A percentile compares a stretch with the other conserved stretches of the same genome.
These are phyloP conservation scores for Epichloe sp. DNA, from an alignment of 2,329 filamentous ascomycete genomes.

Conservation along the genomic window DNA sequence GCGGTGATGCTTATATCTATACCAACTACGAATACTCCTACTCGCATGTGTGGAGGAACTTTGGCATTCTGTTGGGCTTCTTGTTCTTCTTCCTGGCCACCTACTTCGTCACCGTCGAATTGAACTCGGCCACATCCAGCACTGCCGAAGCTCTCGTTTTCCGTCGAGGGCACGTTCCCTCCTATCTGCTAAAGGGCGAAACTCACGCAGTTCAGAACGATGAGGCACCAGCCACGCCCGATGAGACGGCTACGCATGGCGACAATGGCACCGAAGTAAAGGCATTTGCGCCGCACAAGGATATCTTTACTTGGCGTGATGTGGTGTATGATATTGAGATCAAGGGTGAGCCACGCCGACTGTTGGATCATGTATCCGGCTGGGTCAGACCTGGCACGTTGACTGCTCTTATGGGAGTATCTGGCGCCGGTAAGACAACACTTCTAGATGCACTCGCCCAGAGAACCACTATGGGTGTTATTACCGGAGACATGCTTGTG, in stretches of 20 bases:
- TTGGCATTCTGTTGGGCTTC: constrained; percentile 55
- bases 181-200: constrained; percentile 21
- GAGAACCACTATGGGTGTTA: constrained; percentile 45
- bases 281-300: constrained; percentile 29
- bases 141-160: constrained; percentile 61
- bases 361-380: constrained; percentile 69
- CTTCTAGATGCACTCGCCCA: constrained; percentile 29
- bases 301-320: constrained; percentile 67
- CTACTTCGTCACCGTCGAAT: constrained; percentile 51
- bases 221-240: constrained; percentile 14
- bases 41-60: constrained; percentile 51
- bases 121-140: constrained; percentile 49
- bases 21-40: constrained; percentile 43
- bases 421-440: constrained; percentile 30
- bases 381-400: constrained; percentile 85
- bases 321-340: constrained; percentile 61
- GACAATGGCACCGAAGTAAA: constrained; percentile 11
- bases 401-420: constrained; percentile 63
- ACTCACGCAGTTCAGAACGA: constrained; percentile 18
- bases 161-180: constrained; percentile 38
- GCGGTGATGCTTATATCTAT: constrained; percentile 47
- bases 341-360: constrained; percentile 55
- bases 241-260: constrained; percentile 6
- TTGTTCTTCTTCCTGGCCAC: constrained; percentile 48
- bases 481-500: constrained; percentile 54